These are phyloP conservation scores for Pelargonium myrrhifolium DNA, from an alignment of 441 rosid species.

Conservation along the genomic window DNA sequence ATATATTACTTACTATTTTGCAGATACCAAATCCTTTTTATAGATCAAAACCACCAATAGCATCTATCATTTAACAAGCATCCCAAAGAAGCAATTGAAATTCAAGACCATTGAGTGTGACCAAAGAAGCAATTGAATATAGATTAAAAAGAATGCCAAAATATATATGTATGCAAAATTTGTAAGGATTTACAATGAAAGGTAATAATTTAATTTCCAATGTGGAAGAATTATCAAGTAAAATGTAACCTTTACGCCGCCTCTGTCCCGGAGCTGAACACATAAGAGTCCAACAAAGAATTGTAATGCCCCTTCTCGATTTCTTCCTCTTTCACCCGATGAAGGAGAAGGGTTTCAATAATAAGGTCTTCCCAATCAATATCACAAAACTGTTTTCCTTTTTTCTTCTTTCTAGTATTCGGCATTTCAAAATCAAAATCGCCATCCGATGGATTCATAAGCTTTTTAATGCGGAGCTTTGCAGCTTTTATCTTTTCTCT, in stretches of 20 bases:
- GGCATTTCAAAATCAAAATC: not conserved
- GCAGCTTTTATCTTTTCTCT: slow-evolving; percentile 62
- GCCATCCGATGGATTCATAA: slow-evolving; percentile 35
- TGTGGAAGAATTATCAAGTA: too few relatives aligned
- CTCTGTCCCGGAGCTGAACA: slow-evolving; percentile 48
- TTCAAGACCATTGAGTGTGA: too few relatives aligned
- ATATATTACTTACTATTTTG: too few relatives aligned
- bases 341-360: slow-evolving; percentile 70
- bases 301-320: slow-evolving; percentile 79
- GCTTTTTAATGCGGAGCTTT: slow-evolving; percentile 45
- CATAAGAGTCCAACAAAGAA: slow-evolving; percentile 56
- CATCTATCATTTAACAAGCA: too few relatives aligned
- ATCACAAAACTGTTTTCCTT: slow-evolving; percentile 30
- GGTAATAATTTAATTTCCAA: not conserved
- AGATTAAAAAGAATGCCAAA: too few relatives aligned
- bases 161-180: not conserved
- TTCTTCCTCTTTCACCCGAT: slow-evolving; percentile 67
- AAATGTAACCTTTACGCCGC: too few relatives aligned
- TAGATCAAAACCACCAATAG: too few relatives aligned
- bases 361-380: slow-evolving; percentile 83
- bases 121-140: too few relatives aligned
- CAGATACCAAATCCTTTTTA: too few relatives aligned
- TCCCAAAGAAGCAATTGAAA: too few relatives aligned
- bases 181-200: not conserved
- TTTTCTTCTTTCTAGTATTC: slow-evolving; percentile 38